Conservation (phyloP, 352 stramenopile species). For the Phytophthora cryptogea region DNA sequence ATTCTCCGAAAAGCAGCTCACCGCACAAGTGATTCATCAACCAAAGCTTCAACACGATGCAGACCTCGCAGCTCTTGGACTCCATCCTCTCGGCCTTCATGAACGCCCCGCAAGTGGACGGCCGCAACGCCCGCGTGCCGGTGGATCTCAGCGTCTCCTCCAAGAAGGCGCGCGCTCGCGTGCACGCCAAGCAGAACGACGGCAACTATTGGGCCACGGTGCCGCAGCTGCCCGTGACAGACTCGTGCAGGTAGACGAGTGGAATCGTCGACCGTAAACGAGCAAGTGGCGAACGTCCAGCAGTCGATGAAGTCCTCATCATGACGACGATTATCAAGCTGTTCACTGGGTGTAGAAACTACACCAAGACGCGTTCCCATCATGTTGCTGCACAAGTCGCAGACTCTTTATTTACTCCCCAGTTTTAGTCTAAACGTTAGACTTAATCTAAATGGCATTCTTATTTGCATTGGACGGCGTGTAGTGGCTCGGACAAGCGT, state of each 20-base stretch:
- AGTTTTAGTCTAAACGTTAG: conserved; percentile 3
- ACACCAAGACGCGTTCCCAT: background rate
- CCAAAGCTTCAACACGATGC: conserved; percentile 14
- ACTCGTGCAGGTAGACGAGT: conserved; percentile 19
- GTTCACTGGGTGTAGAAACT: background rate
- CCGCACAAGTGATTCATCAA: background rate
- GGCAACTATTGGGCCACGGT: conserved; percentile 59
- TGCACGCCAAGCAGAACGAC: conserved; percentile 57
- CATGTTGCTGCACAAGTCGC: background rate
- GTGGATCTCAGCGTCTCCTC: conserved; percentile 62
- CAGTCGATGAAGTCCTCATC: background rate
- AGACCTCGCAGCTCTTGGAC: conserved; percentile 58
- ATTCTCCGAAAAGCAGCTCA: conserved; percentile 18
- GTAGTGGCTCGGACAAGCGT: too few species aligned
- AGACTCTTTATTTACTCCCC: conserved; percentile 16
- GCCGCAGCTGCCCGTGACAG: conserved; percentile 57
- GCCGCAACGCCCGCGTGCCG: conserved; percentile 63
- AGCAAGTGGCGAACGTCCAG: conserved; percentile 6
- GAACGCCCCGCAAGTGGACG: conserved; percentile 78
- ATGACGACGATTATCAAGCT: background rate
- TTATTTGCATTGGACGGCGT: conserved; percentile 11
- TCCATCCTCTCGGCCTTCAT: conserved; percentile 72
- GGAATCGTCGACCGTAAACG: background rate
- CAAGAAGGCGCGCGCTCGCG: conserved; percentile 43
- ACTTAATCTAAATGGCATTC: conserved; percentile 26